Evolutionary conservation across 495 filamentous ascomycete genomes (phyloP), one percentile per base, ranked within the genome.

Genomic region (Aspergillus taichungensis): DNA sequence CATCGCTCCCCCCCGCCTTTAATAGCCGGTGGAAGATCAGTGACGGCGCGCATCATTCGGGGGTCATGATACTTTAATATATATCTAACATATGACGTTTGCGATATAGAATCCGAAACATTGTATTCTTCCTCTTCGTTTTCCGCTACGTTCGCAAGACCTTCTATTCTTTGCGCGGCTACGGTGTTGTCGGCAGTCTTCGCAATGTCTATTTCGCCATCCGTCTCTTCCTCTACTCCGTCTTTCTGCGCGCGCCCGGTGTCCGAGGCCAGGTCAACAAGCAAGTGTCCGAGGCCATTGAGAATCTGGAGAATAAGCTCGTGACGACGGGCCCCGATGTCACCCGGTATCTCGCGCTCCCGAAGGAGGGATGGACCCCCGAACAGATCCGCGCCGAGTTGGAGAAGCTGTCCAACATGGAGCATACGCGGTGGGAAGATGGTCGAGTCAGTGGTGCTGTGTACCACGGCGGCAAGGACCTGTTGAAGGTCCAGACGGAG

Each of bases 351-450:
- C 62, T 88, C 37, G 75, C 75, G 1, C 71, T 99, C 13, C 92
- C 92, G 6, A 84, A 85, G 58, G 82, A 95, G 54, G 89, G 88
- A 50, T 90, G 88, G 88, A 75, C 77, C 1, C 71, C 83, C 27
- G 87, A 94, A 9, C 80, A 82, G 54, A 73, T 97, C 12, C 76
- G 79, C 49, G 80, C 80, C 38, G 91, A 96, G 68, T 76, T 98
- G 50, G 77, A 80, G 35, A 78, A 80, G 53, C 69, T 97, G 49
- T 80, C 77, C 28, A 79, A 75, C 31, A 84, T 99, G 87, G 83
- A 96, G 48, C 92, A 95, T 67, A 92, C 89, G 7, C 76, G 83
- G 49, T 99, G 92, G 92, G 92, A 99, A 66, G 88, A 96, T 67
- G 92, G 92, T 13, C 79, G 77, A 39, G 92, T 99, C 34, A 94